Conservation (phyloP, 345 rosid genomes). For the Erysimum cheiranthoides region DNA sequence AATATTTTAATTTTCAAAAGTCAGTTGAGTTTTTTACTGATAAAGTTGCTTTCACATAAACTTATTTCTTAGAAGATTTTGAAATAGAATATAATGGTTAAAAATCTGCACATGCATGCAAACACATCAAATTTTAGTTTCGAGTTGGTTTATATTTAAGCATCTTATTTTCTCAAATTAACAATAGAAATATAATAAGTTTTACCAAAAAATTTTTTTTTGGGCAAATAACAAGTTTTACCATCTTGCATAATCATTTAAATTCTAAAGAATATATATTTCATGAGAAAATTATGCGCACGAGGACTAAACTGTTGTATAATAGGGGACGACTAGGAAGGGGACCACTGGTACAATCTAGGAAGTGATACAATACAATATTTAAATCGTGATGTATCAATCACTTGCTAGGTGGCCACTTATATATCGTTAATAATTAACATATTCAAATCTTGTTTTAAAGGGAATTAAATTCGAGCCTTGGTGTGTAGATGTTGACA, state of each 20-base stretch:
- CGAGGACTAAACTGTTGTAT: background rate
- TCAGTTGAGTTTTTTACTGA: too few relatives aligned
- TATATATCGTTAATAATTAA: background rate
- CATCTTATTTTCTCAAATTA: too few relatives aligned
- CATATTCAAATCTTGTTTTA: background rate
- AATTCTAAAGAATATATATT: background rate
- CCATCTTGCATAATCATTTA: background rate
- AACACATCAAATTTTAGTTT: too few relatives aligned
- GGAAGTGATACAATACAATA: background rate
- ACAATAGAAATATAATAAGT: too few relatives aligned
- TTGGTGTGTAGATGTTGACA: conserved; percentile 18
- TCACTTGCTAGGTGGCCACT: conserved; percentile 37
- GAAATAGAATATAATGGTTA: too few relatives aligned
- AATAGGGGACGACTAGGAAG: background rate
- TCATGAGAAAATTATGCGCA: background rate
- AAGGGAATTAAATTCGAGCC: conserved; percentile 15
- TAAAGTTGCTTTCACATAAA: too few relatives aligned
- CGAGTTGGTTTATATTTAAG: too few relatives aligned
- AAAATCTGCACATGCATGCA: too few relatives aligned
- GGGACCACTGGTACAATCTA: conserved; percentile 6
- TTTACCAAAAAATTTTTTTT: too few relatives aligned
- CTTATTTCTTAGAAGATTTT: too few relatives aligned
- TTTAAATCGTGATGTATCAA: conserved; percentile 12
- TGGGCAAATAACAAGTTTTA: too few relatives aligned
- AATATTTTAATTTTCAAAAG: too few relatives aligned